A percentile compares a stretch with the other conserved stretches of the same genome.
Evolutionary conservation across 2,329 filamentous ascomycete genomes (phyloP).

Genomic region (Hymenoscyphus linearis): DNA sequence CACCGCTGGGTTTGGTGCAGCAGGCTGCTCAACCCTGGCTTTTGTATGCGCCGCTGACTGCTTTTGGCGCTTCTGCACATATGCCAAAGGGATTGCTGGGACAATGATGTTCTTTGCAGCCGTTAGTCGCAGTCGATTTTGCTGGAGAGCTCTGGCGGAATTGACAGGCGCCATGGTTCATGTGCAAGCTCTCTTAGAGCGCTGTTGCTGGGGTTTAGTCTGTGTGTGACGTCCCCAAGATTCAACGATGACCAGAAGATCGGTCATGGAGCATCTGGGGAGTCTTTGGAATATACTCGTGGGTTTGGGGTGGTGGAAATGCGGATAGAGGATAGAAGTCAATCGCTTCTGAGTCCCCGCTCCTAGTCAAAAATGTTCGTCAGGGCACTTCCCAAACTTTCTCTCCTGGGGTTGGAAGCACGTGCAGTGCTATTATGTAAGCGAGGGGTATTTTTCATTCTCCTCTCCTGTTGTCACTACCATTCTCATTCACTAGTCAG

Average conservation of each 20-base stretch:
- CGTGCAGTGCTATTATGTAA: not conserved
- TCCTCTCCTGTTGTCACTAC: not conserved
- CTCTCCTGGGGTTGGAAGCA: not conserved
- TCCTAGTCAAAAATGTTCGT: not conserved
- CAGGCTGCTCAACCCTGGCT: conserved; percentile 12
- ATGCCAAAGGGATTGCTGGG: conserved; percentile 32
- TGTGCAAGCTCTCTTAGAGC: conserved; percentile 6
- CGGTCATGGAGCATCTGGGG: conserved; percentile 34
- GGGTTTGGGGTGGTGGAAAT: conserved; percentile 6
- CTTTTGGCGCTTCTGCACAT: conserved; percentile 31
- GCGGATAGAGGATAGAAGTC: conserved; percentile 6
- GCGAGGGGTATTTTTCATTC: not conserved
- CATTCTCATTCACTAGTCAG: not conserved
- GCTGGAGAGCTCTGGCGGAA: conserved; percentile 29
- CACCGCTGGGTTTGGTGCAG: conserved; percentile 5
- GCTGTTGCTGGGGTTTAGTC: conserved; percentile 5
- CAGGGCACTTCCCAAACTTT: not conserved
- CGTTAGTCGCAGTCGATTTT: conserved; percentile 27
- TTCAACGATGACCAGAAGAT: conserved; percentile 31
- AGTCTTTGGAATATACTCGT: conserved; percentile 20
- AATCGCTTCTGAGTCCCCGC: not conserved
- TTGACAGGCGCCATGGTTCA: conserved; percentile 26
- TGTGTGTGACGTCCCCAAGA: conserved; percentile 33
- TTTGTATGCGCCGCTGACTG: conserved; percentile 22
- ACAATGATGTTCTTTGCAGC: conserved; percentile 23